Evolutionary conservation across 768 basidiomycete species (phyloP).

Genomic region (Mycena latifolia): DNA sequence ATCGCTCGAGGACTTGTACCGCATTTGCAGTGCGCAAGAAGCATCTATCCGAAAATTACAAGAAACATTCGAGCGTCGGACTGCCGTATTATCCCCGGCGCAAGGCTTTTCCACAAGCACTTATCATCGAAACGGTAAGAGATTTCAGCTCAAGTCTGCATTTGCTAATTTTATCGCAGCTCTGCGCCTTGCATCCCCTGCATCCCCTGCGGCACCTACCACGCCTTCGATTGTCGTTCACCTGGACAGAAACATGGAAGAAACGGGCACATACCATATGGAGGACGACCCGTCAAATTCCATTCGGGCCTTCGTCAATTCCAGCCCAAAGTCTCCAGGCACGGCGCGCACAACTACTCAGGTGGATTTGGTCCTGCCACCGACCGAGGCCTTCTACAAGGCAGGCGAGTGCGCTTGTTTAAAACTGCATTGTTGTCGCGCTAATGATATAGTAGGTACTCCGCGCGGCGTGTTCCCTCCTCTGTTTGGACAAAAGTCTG

Average conservation of each 20-base stretch:
- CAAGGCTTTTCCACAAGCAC: neutral
- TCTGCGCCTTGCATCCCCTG: no score
- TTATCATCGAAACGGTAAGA: neutral
- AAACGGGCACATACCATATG: no score
- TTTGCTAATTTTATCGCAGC: no score
- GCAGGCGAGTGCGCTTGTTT: neutral
- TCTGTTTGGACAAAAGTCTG: conserved; percentile 39
- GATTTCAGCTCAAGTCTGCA: no score
- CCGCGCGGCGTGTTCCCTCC: conserved; percentile 34
- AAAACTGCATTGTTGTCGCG: no score
- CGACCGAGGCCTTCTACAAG: neutral
- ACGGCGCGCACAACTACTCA: neutral
- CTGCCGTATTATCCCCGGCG: neutral
- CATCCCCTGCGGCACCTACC: no score
- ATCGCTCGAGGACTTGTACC: no score
- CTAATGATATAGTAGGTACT: conserved; percentile 4
- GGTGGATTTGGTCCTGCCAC: neutral
- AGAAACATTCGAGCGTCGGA: conserved; percentile 1
- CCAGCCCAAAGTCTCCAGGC: neutral
- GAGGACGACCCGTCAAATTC: no score
- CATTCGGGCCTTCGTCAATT: no score
- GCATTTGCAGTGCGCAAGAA: no score
- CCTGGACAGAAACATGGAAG: no score
- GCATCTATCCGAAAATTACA: neutral
- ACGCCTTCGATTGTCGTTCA: neutral